Percentiles rank a stretch among this genome's conserved stretches.
phyloP scores from a whole-genome alignment of 306 rosid species.

The Urtica urens region DNA sequence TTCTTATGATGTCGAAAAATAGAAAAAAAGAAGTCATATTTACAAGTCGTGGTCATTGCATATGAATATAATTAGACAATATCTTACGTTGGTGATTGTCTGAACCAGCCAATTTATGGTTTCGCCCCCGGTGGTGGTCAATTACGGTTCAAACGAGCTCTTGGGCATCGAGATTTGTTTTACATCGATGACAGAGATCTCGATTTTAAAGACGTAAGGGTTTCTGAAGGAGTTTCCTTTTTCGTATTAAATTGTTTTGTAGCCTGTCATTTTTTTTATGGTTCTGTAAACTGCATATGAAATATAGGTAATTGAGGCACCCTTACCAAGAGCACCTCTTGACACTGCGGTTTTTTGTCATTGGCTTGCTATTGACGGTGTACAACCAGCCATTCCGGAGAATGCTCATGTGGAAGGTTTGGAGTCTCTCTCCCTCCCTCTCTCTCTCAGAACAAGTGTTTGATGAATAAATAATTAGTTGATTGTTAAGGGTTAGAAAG shows the following conservation, averaged over 20 bases:
- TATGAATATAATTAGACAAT: too few species aligned
- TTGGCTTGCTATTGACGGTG: conserved; percentile 97
- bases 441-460: conserved; percentile 2
- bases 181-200: conserved; percentile 88
- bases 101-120: conserved; percentile 67
- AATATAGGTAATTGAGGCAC: conserved; percentile 67
- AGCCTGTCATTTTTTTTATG: conserved; percentile 5
- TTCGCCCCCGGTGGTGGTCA: conserved; percentile 55
- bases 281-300: conserved; percentile 18
- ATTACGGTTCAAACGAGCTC: conserved; percentile 67
- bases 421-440: background rate
- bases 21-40: too few species aligned
- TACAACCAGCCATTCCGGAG: conserved; percentile 94
- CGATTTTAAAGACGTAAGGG: conserved; percentile 79
- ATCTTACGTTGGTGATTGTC: conserved; percentile 12
- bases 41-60: too few species aligned
- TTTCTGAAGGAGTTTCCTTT: conserved; percentile 19
- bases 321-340: conserved; percentile 76
- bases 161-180: conserved; percentile 82
- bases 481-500: too few species aligned
- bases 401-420: conserved; percentile 79
- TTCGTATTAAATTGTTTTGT: conserved; percentile 10
- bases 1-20: background rate
- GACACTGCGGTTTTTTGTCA: conserved; percentile 49
- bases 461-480: background rate